A percentile compares a stretch with the other conserved stretches of the same genome.
Conservation (phyloP, 108 stramenopile species). For the Nannochloropsis salina region DNA sequence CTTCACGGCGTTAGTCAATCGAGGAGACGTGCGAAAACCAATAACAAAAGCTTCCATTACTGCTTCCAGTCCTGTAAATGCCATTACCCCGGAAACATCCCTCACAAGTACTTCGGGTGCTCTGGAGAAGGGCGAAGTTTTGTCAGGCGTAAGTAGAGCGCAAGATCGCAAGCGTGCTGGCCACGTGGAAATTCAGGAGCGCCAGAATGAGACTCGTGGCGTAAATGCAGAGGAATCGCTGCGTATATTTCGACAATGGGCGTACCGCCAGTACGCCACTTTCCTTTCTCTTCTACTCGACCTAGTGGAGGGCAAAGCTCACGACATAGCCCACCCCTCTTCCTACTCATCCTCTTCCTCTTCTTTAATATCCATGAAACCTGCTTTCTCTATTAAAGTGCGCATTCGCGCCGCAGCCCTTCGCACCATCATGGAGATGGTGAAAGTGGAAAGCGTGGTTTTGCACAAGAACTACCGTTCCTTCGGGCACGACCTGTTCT, state of each 20-base stretch:
- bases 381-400: neutral
- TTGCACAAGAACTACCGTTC: neutral
- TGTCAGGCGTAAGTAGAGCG: neutral
- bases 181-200: neutral
- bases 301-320: neutral
- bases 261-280: neutral
- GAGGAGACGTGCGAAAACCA: neutral
- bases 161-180: neutral
- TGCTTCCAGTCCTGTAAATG: too few species aligned
- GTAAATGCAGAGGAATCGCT: neutral
- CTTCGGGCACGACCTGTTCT: neutral
- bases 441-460: slow-evolving; percentile 27
- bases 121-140: too few species aligned
- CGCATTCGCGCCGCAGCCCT: slow-evolving; percentile 25
- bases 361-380: neutral
- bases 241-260: neutral
- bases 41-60: neutral
- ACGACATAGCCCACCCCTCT: too few species aligned
- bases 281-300: slow-evolving; percentile 5
- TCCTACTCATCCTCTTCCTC: neutral
- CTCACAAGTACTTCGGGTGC: too few species aligned
- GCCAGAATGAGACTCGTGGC: too few species aligned
- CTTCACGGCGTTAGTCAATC: neutral
- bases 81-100: too few species aligned
- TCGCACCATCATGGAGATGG: slow-evolving; percentile 39